A percentile compares a stretch with the other conserved stretches of the same genome.
phyloP scores from a whole-genome alignment of 208 protist genomes.

The Acanthamoeba culbertsoni region DNA sequence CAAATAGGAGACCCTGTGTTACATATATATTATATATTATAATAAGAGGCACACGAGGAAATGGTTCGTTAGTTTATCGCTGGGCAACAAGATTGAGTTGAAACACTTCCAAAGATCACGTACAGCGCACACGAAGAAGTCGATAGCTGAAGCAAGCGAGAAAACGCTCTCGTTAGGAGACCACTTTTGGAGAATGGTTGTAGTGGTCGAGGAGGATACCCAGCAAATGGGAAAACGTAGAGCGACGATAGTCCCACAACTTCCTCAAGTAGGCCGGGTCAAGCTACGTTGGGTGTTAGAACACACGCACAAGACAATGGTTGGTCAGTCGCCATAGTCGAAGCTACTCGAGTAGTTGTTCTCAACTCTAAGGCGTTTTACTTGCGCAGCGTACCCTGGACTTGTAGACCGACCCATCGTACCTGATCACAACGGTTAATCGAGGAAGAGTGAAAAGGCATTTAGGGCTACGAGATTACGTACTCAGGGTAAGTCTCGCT shows the following conservation, averaged over 20 bases:
- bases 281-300: neutral
- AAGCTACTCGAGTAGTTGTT: no score
- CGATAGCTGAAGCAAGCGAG: constrained; percentile 20
- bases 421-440: neutral
- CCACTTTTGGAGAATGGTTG: no score
- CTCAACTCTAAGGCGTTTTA: no score
- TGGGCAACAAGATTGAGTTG: neutral
- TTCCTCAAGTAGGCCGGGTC: neutral
- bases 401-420: neutral
- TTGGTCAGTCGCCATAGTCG: no score
- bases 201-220: neutral
- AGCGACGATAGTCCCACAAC: neutral
- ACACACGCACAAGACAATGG: no score
- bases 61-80: neutral
- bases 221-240: neutral
- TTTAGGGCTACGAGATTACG: neutral
- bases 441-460: neutral
- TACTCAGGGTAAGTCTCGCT: neutral
- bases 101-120: neutral
- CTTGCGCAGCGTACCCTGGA: neutral
- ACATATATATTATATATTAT: no score
- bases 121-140: constrained; percentile 38
- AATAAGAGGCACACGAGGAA: no score
- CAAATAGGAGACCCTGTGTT: neutral
- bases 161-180: no score